phyloP scores from a whole-genome alignment of 352 stramenopile species.

The Globisporangium megalacanthum region DNA sequence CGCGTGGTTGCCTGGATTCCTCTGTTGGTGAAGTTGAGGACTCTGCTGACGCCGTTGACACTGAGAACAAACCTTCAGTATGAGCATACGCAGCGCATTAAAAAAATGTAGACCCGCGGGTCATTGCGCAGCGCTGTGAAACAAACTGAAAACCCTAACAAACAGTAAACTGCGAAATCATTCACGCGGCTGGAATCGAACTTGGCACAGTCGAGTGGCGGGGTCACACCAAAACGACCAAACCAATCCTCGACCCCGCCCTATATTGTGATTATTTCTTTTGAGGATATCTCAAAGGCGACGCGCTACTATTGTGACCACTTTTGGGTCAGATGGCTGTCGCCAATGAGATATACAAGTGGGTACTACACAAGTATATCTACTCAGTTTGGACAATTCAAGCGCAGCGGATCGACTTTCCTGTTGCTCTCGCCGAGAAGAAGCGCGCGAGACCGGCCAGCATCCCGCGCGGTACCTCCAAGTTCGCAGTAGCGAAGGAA shows the following conservation, averaged over 20 bases:
- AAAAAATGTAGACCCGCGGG: too few relatives aligned
- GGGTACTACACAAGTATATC: too few relatives aligned
- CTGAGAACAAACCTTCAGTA: not conserved
- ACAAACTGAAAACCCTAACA: not conserved
- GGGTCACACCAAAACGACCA: slow-evolving; percentile 12
- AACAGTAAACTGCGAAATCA: not conserved
- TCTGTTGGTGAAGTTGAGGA: not conserved
- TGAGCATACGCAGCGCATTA: too few relatives aligned
- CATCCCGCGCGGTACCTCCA: too few relatives aligned
- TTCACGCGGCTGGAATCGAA: slow-evolving; percentile 6
- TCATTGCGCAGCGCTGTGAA: not conserved
- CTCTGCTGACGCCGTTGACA: slow-evolving; percentile 2
- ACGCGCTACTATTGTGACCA: slow-evolving; percentile 1
- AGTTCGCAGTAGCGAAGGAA: too few relatives aligned
- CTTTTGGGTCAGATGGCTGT: not conserved
- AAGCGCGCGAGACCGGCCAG: too few relatives aligned
- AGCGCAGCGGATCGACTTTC: too few relatives aligned
- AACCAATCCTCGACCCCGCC: slow-evolving; percentile 7
- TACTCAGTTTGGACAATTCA: too few relatives aligned
- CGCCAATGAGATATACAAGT: slow-evolving; percentile 6
- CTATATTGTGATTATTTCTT: not conserved
- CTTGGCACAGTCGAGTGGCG: slow-evolving; percentile 10
- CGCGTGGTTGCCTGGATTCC: not conserved
- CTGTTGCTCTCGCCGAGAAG: too few relatives aligned
- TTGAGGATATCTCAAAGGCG: slow-evolving; percentile 2